Conservation (phyloP, 129 eudicot genomes). For the Logfia minima region DNA sequence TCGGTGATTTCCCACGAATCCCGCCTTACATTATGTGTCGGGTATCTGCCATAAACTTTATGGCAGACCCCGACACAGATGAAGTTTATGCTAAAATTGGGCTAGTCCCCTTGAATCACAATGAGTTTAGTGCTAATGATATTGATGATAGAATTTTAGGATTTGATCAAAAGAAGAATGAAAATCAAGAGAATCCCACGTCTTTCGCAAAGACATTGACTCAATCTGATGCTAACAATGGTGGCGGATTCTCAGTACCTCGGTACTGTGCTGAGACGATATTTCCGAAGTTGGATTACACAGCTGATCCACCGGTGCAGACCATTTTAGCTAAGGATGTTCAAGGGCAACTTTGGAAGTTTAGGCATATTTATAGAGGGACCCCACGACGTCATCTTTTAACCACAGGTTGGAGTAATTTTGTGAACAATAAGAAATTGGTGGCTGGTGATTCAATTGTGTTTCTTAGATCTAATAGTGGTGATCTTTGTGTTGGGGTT, state of each 20-base stretch:
- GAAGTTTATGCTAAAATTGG: constrained; percentile 51
- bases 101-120: constrained; percentile 36
- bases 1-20: constrained; percentile 36
- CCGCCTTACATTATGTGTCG: constrained; percentile 45
- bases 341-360: constrained; percentile 54
- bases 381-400: constrained; percentile 81
- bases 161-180: constrained; percentile 37
- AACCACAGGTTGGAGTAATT: constrained; percentile 83
- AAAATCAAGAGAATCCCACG: constrained; percentile 48
- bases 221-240: constrained; percentile 89
- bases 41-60: constrained; percentile 35
- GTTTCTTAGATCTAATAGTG: constrained; percentile 63
- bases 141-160: constrained; percentile 37
- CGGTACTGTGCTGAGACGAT: constrained; percentile 72
- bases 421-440: constrained; percentile 68
- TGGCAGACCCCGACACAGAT: constrained; percentile 49
- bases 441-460: constrained; percentile 83
- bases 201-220: constrained; percentile 71
- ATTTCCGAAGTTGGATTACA: constrained; percentile 57
- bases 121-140: background rate
- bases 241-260: constrained; percentile 92
- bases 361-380: constrained; percentile 79
- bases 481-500: constrained; percentile 76
- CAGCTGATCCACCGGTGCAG: constrained; percentile 77
- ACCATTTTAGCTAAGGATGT: constrained; percentile 43